phyloP scores from a whole-genome alignment of 768 basidiomycete genomes.

The Erythrobasidium yunnanense region DNA sequence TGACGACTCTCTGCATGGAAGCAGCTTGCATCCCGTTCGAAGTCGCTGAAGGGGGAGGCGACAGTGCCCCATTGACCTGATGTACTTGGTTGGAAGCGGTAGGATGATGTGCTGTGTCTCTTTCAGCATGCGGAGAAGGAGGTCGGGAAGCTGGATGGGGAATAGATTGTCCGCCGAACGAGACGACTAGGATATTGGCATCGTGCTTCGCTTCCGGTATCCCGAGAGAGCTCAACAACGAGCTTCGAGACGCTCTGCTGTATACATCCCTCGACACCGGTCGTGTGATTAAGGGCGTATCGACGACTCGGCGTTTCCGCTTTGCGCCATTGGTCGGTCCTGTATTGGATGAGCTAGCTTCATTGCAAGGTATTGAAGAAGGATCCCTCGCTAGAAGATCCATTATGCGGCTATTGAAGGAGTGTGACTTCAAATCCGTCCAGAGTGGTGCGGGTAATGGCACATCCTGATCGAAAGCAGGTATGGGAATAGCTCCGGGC shows the following conservation, averaged over 20 bases:
- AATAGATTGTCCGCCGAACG: constrained; percentile 69
- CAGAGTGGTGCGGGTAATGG: constrained; percentile 55
- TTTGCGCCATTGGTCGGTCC: constrained; percentile 25
- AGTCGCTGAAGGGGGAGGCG: background rate
- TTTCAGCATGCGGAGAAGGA: constrained; percentile 7
- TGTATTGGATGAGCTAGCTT: background rate
- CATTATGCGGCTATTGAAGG: constrained; percentile 48
- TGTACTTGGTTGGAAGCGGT: background rate
- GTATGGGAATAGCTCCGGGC: constrained; percentile 65
- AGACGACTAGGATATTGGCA: constrained; percentile 61
- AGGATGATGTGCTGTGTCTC: background rate
- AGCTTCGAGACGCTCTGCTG: constrained; percentile 49
- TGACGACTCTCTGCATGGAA: constrained; percentile 11
- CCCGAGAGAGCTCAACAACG: constrained; percentile 53
- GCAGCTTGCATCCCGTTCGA: background rate
- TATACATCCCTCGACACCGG: constrained; percentile 50
- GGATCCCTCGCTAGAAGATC: constrained; percentile 44
- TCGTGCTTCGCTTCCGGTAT: constrained; percentile 49
- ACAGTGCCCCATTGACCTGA: background rate
- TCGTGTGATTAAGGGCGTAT: constrained; percentile 62
- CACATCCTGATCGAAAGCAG: constrained; percentile 53
- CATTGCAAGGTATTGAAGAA: constrained; percentile 31
- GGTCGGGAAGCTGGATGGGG: constrained; percentile 34
- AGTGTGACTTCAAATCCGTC: constrained; percentile 49
- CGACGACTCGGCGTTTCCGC: constrained; percentile 30